A percentile compares a stretch with the other conserved stretches of the same genome.
phyloP scores from a whole-genome alignment of 2,329 filamentous ascomycete genomes.

The Colletotrichum acutatum region DNA sequence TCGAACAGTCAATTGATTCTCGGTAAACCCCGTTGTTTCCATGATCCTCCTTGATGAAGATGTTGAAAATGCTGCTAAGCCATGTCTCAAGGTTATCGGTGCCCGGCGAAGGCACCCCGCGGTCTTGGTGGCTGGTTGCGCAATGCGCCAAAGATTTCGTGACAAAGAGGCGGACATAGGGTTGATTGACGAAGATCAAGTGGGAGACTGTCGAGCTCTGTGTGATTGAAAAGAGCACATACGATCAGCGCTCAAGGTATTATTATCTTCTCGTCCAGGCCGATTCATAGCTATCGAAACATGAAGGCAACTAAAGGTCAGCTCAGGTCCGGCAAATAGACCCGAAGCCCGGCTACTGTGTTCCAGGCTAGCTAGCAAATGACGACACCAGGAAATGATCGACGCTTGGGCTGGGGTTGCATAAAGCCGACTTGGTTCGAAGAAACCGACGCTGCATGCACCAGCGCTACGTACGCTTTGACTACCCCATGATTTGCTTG shows the following conservation, averaged over 20 bases:
- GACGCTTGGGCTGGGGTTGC: neutral
- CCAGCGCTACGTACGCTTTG: neutral
- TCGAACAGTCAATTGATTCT: slow-evolving; percentile 77
- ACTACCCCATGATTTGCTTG: neutral
- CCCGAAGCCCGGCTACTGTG: neutral
- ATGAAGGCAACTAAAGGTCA: neutral
- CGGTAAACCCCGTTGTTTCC: slow-evolving; percentile 78
- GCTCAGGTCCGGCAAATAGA: neutral
- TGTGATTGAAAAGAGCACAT: neutral
- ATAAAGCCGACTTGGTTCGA: slow-evolving; percentile 24
- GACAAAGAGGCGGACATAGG: neutral
- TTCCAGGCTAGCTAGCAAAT: neutral
- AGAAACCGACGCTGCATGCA: slow-evolving; percentile 10
- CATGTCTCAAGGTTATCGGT: neutral
- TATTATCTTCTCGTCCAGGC: neutral
- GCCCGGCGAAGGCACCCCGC: neutral
- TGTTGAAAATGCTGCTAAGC: slow-evolving; percentile 46
- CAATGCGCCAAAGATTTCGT: slow-evolving; percentile 4
- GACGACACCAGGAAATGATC: neutral
- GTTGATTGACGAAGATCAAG: neutral
- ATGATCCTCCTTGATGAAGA: slow-evolving; percentile 62
- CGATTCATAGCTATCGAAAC: neutral
- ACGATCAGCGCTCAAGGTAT: neutral
- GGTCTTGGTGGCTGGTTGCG: neutral
- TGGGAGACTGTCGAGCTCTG: neutral